A percentile compares a stretch with the other conserved stretches of the same genome.
phyloP scores from a whole-genome alignment of 192 early-diverging fungal genomes.

The Phycomyces blakesleeanus region DNA sequence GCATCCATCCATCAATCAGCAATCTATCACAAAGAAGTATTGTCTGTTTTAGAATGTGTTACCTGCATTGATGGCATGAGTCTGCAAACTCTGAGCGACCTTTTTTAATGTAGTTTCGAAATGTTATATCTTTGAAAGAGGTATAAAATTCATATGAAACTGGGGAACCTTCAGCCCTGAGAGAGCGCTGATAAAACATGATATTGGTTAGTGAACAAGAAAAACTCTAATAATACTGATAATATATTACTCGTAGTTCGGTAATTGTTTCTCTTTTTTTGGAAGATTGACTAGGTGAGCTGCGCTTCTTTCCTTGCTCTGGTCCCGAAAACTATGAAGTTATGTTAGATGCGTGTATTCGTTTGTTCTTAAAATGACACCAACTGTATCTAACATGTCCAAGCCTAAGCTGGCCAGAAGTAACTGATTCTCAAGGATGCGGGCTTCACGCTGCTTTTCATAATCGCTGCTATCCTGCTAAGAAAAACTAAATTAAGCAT shows the following conservation, averaged over 20 bases:
- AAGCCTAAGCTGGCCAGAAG: background rate
- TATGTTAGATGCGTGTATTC: no score
- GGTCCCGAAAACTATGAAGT: no score
- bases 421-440: background rate
- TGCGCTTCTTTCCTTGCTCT: no score
- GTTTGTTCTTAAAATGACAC: no score
- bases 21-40: background rate
- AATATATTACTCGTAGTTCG: no score
- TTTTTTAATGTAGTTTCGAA: background rate
- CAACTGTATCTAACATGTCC: background rate
- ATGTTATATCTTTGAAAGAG: background rate
- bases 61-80: slow-evolving; percentile 7
- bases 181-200: no score
- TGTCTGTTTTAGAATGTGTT: background rate
- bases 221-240: no score
- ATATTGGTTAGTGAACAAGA: no score
- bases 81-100: background rate
- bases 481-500: background rate
- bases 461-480: background rate
- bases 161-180: no score
- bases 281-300: no score
- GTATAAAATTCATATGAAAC: background rate
- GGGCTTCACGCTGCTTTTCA: background rate
- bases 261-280: no score
- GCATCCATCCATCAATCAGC: no score